Conservation (phyloP, 2,329 filamentous ascomycete genomes). For the Neurospora crassa region DNA sequence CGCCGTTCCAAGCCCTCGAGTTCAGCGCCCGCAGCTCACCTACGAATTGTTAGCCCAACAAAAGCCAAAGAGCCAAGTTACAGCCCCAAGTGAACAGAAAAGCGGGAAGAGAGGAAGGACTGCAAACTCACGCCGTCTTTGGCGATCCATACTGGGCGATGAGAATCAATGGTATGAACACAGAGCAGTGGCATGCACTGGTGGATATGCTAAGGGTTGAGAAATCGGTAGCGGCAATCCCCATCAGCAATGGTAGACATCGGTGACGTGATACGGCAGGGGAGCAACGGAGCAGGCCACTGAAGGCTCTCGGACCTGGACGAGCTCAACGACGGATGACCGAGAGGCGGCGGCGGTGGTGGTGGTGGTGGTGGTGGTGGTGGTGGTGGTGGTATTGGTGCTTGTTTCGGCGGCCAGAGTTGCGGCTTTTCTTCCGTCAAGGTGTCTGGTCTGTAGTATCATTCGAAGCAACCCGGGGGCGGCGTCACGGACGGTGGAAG, state of each 20-base stretch:
- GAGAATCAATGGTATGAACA: constrained; percentile 20
- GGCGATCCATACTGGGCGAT: constrained; percentile 51
- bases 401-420: neutral
- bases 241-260: constrained; percentile 35
- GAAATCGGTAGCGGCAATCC: constrained; percentile 31
- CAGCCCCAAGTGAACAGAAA: neutral
- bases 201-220: constrained; percentile 34
- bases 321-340: neutral
- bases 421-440: neutral
- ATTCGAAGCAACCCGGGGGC: neutral
- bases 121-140: constrained; percentile 48
- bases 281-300: neutral
- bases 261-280: constrained; percentile 19
- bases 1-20: constrained; percentile 77
- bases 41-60: constrained; percentile 30
- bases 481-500: neutral
- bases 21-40: constrained; percentile 89
- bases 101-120: neutral
- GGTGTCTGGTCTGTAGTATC: neutral
- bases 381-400: neutral
- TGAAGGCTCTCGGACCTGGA: neutral
- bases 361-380: neutral
- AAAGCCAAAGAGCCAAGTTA: neutral
- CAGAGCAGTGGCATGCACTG: constrained; percentile 38
- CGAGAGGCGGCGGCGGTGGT: neutral